Conservation (phyloP, 192 early-diverging fungal species). For the Coemansia sp. region DNA sequence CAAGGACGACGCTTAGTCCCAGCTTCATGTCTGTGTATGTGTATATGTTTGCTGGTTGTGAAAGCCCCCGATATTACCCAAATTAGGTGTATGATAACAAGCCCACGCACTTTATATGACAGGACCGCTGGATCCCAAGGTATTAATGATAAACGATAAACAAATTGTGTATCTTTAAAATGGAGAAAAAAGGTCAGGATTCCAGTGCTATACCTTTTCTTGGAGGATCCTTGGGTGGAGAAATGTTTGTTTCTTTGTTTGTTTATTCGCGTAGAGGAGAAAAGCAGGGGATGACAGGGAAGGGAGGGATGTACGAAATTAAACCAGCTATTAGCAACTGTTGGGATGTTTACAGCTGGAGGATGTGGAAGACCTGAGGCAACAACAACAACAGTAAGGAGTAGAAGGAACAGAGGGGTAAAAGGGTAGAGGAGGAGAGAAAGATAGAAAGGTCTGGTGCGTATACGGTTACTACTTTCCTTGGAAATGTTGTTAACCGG, state of each 20-base stretch:
- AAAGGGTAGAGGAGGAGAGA: not conserved
- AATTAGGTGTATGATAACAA: not conserved
- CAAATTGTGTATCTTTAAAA: not conserved
- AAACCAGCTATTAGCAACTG: not conserved
- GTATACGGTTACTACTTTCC: conserved; percentile 5
- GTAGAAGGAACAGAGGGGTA: not conserved
- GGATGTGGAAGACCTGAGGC: not conserved
- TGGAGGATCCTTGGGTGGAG: not conserved
- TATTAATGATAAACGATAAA: conserved; percentile 4
- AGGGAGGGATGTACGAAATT: not conserved
- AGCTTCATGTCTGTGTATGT: conserved; percentile 30
- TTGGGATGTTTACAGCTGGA: conserved; percentile 5
- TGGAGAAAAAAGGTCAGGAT: not conserved
- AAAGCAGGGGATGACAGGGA: not conserved
- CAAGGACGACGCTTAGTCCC: conserved; percentile 29
- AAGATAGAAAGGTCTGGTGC: not conserved
- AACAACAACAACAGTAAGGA: not conserved
- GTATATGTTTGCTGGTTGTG: not conserved
- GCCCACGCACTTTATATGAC: not conserved
- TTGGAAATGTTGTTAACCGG: not conserved
- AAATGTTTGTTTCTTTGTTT: not conserved
- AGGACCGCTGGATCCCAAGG: not conserved
- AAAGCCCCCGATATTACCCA: not conserved
- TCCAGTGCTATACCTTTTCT: not conserved
- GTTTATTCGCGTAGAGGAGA: not conserved